Evolutionary conservation across 352 stramenopile genomes (phyloP).

Genomic region (Phytopythium oedochilum): DNA sequence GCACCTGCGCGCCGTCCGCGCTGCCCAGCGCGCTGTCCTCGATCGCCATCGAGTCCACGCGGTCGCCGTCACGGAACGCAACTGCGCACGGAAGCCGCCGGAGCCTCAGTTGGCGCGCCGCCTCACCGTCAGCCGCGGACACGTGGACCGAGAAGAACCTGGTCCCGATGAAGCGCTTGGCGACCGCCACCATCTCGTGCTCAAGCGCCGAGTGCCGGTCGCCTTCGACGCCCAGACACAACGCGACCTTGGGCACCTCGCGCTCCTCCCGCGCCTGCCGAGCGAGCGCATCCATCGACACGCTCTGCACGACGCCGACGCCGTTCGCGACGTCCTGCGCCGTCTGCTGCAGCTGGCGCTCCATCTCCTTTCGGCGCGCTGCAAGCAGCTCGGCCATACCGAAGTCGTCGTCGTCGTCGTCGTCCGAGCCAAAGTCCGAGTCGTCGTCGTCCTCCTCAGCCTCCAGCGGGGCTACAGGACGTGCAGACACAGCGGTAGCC

Average conservation of each 20-base stretch:
- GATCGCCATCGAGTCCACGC: slow-evolving; percentile 39
- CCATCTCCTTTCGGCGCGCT: slow-evolving; percentile 34
- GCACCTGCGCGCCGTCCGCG: slow-evolving; percentile 16
- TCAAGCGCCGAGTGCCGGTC: slow-evolving; percentile 22
- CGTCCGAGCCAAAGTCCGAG: slow-evolving; percentile 37
- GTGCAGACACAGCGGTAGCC: background rate
- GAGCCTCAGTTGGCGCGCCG: slow-evolving; percentile 33
- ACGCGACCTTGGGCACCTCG: slow-evolving; percentile 30
- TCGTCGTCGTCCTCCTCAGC: slow-evolving; percentile 17
- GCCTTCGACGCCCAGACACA: slow-evolving; percentile 20
- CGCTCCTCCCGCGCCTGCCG: slow-evolving; percentile 29
- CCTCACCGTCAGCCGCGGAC: slow-evolving; percentile 11
- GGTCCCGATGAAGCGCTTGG: slow-evolving; percentile 41
- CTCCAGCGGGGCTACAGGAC: background rate
- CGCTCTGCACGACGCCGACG: slow-evolving; percentile 44
- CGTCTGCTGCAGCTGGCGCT: slow-evolving; percentile 37
- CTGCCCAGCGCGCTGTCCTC: slow-evolving; percentile 26
- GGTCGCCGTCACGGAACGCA: slow-evolving; percentile 46
- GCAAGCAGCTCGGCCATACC: slow-evolving; percentile 32
- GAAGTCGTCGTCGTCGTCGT: slow-evolving; percentile 37
- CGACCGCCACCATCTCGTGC: slow-evolving; percentile 33
- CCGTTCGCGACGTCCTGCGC: slow-evolving; percentile 42
- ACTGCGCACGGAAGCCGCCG: slow-evolving; percentile 25
- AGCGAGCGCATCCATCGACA: slow-evolving; percentile 19
- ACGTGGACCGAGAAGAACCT: slow-evolving; percentile 46